These are phyloP conservation scores for Paecilomyces formosus DNA, from an alignment of 2,329 filamentous ascomycete genomes.

Conservation along the genomic window DNA sequence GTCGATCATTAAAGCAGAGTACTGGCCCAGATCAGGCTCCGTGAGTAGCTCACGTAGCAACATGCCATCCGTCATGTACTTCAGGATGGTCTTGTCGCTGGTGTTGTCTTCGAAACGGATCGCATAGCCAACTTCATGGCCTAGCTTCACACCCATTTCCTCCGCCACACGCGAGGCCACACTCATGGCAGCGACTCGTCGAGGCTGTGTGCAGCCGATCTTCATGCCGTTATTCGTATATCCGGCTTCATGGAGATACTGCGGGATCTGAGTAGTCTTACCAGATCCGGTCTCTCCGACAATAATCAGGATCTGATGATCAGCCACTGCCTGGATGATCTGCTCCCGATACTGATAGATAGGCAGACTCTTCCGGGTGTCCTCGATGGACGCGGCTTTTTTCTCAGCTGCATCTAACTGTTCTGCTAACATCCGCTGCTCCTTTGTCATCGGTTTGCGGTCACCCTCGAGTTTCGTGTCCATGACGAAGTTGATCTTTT, in stretches of 20 bases:
- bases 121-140: slow-evolving; percentile 86
- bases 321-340: slow-evolving; percentile 75
- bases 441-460: slow-evolving; percentile 62
- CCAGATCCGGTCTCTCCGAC: slow-evolving; percentile 92
- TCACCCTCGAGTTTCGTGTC: slow-evolving; percentile 68
- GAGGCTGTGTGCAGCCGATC: slow-evolving; percentile 87
- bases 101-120: slow-evolving; percentile 94
- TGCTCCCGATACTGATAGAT: slow-evolving; percentile 83
- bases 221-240: slow-evolving; percentile 79
- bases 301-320: slow-evolving; percentile 83
- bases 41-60: slow-evolving; percentile 82
- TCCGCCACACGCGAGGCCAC: slow-evolving; percentile 94
- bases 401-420: slow-evolving; percentile 84
- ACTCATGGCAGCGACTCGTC: slow-evolving; percentile 94
- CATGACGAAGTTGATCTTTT: slow-evolving; percentile 77
- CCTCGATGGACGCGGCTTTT: slow-evolving; percentile 80
- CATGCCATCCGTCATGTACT: slow-evolving; percentile 98
- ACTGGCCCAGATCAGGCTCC: slow-evolving; percentile 73
- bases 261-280: slow-evolving; percentile 91
- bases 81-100: slow-evolving; percentile 81
- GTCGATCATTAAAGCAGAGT: slow-evolving; percentile 90
- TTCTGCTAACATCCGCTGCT: slow-evolving; percentile 70
- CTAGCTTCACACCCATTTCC: slow-evolving; percentile 83
- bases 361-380: slow-evolving; percentile 81
- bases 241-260: slow-evolving; percentile 87